Percentiles rank a stretch among this genome's conserved stretches.
Evolutionary conservation across 2,329 filamentous ascomycete species (phyloP).

Genomic region (Diaporthe eres): DNA sequence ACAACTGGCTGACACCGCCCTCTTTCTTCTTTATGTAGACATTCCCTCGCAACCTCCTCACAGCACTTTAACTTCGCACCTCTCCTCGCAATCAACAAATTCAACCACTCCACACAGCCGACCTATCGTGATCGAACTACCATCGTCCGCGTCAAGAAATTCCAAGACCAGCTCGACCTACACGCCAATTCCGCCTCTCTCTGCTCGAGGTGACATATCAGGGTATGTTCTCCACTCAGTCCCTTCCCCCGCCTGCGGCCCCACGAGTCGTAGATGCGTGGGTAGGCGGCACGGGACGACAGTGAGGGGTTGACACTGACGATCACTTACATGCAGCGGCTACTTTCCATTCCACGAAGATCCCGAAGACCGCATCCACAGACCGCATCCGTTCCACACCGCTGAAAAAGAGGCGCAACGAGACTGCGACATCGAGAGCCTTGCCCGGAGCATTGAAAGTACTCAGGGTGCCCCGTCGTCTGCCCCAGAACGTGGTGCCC

Average conservation of each 20-base stretch:
- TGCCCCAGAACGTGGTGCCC: constrained; percentile 25
- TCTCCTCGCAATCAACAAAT: constrained; percentile 45
- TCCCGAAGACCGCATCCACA: constrained; percentile 60
- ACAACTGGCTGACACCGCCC: constrained; percentile 25
- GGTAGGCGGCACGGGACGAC: constrained; percentile 34
- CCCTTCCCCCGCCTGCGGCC: constrained; percentile 29
- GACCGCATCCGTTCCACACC: constrained; percentile 66
- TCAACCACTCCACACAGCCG: constrained; percentile 49
- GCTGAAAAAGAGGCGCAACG: constrained; percentile 45
- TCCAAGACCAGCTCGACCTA: constrained; percentile 56
- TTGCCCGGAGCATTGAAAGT: constrained; percentile 19
- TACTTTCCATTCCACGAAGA: constrained; percentile 75
- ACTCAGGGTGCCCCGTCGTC: neutral
- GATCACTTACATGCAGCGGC: constrained; percentile 56
- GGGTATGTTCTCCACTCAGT: constrained; percentile 61
- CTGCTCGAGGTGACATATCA: constrained; percentile 70
- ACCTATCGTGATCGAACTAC: constrained; percentile 69
- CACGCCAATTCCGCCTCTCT: constrained; percentile 65
- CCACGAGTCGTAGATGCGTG: constrained; percentile 18
- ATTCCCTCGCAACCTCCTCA: constrained; percentile 1
- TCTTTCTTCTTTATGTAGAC: constrained; percentile 19
- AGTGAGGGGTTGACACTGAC: constrained; percentile 40
- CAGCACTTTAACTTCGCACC: constrained; percentile 41
- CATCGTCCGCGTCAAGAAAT: constrained; percentile 53
- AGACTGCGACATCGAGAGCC: constrained; percentile 21